Conservation (phyloP, 371 early-diverging fungal species). For the Saksenaea vasiformis region DNA sequence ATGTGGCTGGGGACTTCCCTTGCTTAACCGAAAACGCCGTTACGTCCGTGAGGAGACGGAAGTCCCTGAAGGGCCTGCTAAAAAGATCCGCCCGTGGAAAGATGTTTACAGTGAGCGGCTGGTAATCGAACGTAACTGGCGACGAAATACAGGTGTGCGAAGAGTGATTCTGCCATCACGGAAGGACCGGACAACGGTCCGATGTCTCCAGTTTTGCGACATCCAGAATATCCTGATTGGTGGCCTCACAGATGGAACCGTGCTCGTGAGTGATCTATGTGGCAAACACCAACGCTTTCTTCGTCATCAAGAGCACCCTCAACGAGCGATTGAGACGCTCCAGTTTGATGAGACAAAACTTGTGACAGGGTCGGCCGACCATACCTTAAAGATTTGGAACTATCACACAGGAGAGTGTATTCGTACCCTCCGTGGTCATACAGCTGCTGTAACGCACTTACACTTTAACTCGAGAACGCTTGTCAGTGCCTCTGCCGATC, state of each 20-base stretch:
- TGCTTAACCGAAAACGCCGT: conserved; percentile 49
- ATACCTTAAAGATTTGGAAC: conserved; percentile 96
- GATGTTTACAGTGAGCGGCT: conserved; percentile 81
- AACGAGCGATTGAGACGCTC: conserved; percentile 79
- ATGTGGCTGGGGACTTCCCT: conserved; percentile 93
- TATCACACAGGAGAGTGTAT: conserved; percentile 88
- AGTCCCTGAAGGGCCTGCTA: not conserved
- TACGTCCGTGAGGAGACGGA: conserved; percentile 13
- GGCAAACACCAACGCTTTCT: conserved; percentile 69
- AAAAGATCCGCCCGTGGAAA: conserved; percentile 63
- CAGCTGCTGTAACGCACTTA: conserved; percentile 84
- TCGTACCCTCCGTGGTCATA: conserved; percentile 80
- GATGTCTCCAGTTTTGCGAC: conserved; percentile 83
- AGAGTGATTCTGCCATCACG: conserved; percentile 49
- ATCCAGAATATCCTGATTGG: conserved; percentile 70
- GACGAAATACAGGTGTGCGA: conserved; percentile 59
- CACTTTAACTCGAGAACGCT: conserved; percentile 84
- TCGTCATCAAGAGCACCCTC: conserved; percentile 79
- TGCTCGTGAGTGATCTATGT: conserved; percentile 82
- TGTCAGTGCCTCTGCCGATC: conserved; percentile 88
- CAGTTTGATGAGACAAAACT: conserved; percentile 85
- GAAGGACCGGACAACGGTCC: conserved; percentile 80
- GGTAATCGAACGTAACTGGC: conserved; percentile 83
- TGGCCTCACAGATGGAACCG: conserved; percentile 80
- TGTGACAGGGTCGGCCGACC: conserved; percentile 90